A percentile compares a stretch with the other conserved stretches of the same genome.
Conservation (phyloP, 73 alveolate species). For the Tetrahymena borealis region DNA sequence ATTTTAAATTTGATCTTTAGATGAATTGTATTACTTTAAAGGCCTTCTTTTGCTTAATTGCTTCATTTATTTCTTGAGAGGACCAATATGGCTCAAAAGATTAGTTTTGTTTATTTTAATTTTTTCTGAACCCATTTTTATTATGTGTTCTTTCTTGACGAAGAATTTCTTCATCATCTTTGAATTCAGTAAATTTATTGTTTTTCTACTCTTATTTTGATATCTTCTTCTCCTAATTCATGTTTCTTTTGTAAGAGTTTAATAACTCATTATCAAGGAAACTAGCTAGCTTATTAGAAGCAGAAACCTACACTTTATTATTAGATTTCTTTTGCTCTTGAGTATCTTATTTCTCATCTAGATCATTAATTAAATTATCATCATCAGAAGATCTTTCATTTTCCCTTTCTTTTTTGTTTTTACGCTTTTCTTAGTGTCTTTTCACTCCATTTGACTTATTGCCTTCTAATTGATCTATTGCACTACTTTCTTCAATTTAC, state of each 20-base stretch:
- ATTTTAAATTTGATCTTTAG: too few relatives aligned
- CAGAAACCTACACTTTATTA: background rate
- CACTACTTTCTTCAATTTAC: background rate
- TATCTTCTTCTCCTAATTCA: background rate
- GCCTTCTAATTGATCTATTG: background rate
- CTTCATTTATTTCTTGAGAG: background rate
- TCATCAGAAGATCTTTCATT: background rate
- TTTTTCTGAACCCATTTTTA: background rate
- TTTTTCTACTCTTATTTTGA: background rate
- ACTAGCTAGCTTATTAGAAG: background rate
- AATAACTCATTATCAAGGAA: background rate
- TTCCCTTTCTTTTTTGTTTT: background rate
- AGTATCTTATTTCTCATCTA: background rate
- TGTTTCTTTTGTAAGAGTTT: background rate
- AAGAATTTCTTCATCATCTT: background rate
- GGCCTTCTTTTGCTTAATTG: background rate
- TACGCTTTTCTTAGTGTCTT: background rate
- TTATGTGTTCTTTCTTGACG: background rate
- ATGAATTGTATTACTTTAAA: background rate
- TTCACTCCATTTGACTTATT: background rate
- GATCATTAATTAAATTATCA: background rate
- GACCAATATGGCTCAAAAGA: slow-evolving; percentile 1
- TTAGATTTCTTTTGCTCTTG: background rate
- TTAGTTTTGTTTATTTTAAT: background rate
- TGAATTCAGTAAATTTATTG: background rate